Evolutionary conservation across 108 stramenopile genomes (phyloP), one percentile per base, ranked within the genome.

Genomic region (Nitzschia putrida): DNA sequence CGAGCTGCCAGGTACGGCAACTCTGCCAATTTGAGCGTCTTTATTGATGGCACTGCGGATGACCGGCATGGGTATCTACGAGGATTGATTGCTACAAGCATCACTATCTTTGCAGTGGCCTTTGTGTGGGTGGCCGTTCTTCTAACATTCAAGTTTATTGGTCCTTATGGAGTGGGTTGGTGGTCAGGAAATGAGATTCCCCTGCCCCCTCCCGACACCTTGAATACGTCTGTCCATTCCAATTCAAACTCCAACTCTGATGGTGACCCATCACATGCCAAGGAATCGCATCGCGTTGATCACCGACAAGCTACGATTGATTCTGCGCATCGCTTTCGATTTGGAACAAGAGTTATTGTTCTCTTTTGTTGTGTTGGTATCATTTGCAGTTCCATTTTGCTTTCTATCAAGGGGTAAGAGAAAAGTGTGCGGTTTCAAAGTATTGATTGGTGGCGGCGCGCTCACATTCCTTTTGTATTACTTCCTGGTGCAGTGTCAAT

Each of bases 371-470:
- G 29, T 49, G 13, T 59, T 0, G 58, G 58, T 38, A 59, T 59
- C 38, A 26, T 59, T 21, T 25, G 14, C 39, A 59, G 58, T 26
- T 25, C 58, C 38, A 59, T 59, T 59, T 13, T 59, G 29, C 58
- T 59, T 21, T 40, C 38, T 5, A 37, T 59, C 58, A 59, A 59
- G 25, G 58, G 58, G 58, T 59, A 59, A 25, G 58, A 6, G 11
- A 55, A 24, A 9, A 55, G 20, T 18, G 20, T 16, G 20, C n/a
- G n/a, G n/a, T n/a, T n/a, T n/a, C n/a, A n/a, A n/a, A n/a, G n/a
- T n/a, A n/a, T n/a, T n/a, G n/a, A n/a, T n/a, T n/a, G n/a, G n/a
- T n/a, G n/a, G n/a, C n/a, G n/a, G n/a, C n/a, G n/a, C n/a, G n/a
- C n/a, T n/a, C n/a, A n/a, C n/a, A n/a, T 53, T 14, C 18, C 18